Percentiles rank a stretch among this genome's conserved stretches.
These are phyloP conservation scores for Jaapia argillacea DNA, from an alignment of 768 basidiomycete species.

Conservation along the genomic window DNA sequence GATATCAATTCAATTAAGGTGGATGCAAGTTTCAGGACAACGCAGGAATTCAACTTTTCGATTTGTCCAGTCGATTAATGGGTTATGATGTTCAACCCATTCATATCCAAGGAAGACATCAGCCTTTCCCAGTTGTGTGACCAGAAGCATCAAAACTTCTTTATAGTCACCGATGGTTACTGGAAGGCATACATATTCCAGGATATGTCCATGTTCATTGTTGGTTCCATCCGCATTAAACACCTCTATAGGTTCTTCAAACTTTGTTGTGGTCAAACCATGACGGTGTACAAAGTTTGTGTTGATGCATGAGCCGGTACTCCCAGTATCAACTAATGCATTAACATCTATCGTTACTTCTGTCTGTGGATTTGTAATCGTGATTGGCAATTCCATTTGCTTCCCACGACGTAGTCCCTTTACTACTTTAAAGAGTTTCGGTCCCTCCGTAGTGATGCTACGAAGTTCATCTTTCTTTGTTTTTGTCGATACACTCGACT, in stretches of 20 bases:
- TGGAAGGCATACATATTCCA: conserved; percentile 2
- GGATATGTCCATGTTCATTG: conserved; percentile 6
- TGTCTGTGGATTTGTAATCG: conserved; percentile 1
- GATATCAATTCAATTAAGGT: neutral
- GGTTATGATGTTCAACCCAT: conserved; percentile 12
- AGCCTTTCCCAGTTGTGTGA: conserved; percentile 6
- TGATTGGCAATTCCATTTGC: conserved; percentile 8
- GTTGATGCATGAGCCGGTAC: conserved; percentile 14
- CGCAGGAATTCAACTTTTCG: conserved; percentile 2
- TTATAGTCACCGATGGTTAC: conserved; percentile 5
- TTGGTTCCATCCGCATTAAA: conserved; percentile 9
- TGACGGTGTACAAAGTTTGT: conserved; percentile 4
- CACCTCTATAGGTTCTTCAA: conserved; percentile 4
- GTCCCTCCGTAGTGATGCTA: neutral
- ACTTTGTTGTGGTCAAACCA: neutral
- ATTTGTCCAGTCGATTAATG: conserved; percentile 10
- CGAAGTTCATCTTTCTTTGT: neutral
- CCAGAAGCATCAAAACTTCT: conserved; percentile 4
- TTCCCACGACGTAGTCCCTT: conserved; percentile 3
- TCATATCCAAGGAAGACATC: conserved; percentile 10
- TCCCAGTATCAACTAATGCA: conserved; percentile 13
- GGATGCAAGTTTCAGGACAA: conserved; percentile 1
- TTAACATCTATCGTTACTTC: conserved; percentile 3
- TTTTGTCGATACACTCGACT: neutral
- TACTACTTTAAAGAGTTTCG: conserved; percentile 5